phyloP scores from a whole-genome alignment of 805 yeast genomes.

The Sugiyamaella floridensis region DNA sequence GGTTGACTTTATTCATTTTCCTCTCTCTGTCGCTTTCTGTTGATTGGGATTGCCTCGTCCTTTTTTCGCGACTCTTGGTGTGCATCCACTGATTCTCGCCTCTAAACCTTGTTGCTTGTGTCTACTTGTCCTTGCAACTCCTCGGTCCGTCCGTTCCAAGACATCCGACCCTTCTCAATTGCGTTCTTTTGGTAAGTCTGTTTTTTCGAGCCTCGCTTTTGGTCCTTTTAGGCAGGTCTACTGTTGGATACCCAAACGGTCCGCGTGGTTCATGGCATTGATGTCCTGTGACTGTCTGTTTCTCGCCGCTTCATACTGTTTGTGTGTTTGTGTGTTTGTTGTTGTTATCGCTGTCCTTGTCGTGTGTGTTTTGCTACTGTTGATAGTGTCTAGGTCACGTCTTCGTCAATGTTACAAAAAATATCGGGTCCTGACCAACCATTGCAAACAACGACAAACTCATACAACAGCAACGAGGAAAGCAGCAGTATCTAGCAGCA shows the following conservation, averaged over 20 bases:
- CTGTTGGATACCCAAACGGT: neutral
- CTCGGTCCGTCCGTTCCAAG: neutral
- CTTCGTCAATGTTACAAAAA: too few relatives aligned
- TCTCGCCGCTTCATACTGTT: neutral
- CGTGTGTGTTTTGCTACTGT: too few relatives aligned
- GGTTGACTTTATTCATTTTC: neutral
- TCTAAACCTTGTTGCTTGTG: neutral
- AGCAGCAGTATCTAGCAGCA: neutral
- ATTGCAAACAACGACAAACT: neutral
- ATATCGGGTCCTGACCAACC: too few relatives aligned
- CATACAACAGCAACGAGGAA: neutral
- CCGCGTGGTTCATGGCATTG: neutral
- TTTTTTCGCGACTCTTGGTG: too few relatives aligned
- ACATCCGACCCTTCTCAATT: neutral
- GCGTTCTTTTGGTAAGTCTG: neutral
- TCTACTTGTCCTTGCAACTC: too few relatives aligned
- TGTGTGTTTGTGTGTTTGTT: neutral
- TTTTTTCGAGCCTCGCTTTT: neutral
- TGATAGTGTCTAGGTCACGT: too few relatives aligned
- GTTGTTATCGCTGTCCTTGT: neutral
- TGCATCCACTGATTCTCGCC: neutral
- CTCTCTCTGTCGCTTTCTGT: neutral
- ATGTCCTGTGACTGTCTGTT: neutral
- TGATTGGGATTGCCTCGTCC: neutral
- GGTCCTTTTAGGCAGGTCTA: neutral